Conservation (phyloP, 2,329 filamentous ascomycete species). For the Sclerotinia spermophila region DNA sequence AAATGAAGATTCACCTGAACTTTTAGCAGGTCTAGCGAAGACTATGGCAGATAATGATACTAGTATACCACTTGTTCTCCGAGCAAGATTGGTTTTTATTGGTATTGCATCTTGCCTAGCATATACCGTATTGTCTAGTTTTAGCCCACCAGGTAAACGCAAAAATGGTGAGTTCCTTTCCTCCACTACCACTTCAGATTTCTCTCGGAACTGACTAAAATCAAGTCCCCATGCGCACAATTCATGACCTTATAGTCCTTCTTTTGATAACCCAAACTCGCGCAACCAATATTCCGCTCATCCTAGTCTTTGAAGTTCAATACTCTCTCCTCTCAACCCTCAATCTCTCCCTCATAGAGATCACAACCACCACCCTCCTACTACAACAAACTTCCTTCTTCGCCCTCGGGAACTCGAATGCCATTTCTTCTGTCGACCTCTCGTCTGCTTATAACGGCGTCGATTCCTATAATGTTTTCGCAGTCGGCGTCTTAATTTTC, state of each 20-base stretch:
- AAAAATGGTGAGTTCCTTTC: slow-evolving; percentile 26
- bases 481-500: slow-evolving; percentile 82
- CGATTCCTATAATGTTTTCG: slow-evolving; percentile 70
- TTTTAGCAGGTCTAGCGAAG: slow-evolving; percentile 50
- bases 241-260: slow-evolving; percentile 71
- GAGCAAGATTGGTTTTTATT: slow-evolving; percentile 47
- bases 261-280: slow-evolving; percentile 85
- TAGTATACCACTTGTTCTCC: slow-evolving; percentile 30
- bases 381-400: slow-evolving; percentile 85
- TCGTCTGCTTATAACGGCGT: slow-evolving; percentile 95
- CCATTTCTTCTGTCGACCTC: slow-evolving; percentile 92
- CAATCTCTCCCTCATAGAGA: slow-evolving; percentile 51
- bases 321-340: slow-evolving; percentile 50
- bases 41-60: slow-evolving; percentile 29
- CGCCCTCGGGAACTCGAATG: slow-evolving; percentile 84
- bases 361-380: slow-evolving; percentile 68
- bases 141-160: slow-evolving; percentile 26
- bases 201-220: slow-evolving; percentile 15
- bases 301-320: slow-evolving; percentile 68
- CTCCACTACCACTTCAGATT: not conserved
- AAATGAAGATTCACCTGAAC: slow-evolving; percentile 79
- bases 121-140: slow-evolving; percentile 45
- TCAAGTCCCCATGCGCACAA: slow-evolving; percentile 37
- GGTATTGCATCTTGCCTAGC: slow-evolving; percentile 40
- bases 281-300: slow-evolving; percentile 78